Evolutionary conservation across 139 green algal species (phyloP), one percentile per base, ranked within the genome.

Genomic region (Coccomyxa sp.): DNA sequence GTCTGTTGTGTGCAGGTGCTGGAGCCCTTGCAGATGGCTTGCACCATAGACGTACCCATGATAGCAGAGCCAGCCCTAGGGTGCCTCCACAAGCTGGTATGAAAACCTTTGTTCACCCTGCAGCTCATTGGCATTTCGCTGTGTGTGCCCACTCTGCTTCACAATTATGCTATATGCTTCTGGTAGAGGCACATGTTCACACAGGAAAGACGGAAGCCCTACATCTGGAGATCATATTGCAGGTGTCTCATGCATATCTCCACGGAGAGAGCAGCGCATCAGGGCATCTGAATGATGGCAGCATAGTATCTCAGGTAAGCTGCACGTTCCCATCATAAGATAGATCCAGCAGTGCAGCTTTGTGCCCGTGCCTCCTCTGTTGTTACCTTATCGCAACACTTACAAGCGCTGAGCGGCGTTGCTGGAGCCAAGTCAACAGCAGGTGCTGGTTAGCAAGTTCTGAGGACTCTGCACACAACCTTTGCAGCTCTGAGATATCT

Each of bases 81-180:
- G 35, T 95, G 90, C 78, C 81, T 98, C 71, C 94, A 98, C 89
- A 98, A 98, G 88, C 86, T 98, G 74, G 92, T 93, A 74, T 54
- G 84, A 88, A 29, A 72, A 39, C 29, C 8, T 58, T 34, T 7
- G 6, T 41, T 39, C 29, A 18, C 22, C 9, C 3, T 12, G 8
- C n/a, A 39, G 22, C 34, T 6, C 50, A n/a, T 39, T 18, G 7
- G 34, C 8, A 16, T 16, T 55, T 37, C 38, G 0, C 37, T 2
- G 24, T 64, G 38, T 36, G 27, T 3, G 5, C 12, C 27, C 12
- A 10, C 29, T 71, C 7, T 71, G 29, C 6, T 36, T 14, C 6
- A 71, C 2, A 34, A 5, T 18, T 71, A 1, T 71, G 44, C 16
- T 16, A 12, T 12, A 16, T 29, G 44, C 16, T 58, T 58, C 12